Percentiles rank a stretch among this genome's conserved stretches.
phyloP scores from a whole-genome alignment of 2,329 filamentous ascomycete species.

The Cladophialophora carrionii region DNA sequence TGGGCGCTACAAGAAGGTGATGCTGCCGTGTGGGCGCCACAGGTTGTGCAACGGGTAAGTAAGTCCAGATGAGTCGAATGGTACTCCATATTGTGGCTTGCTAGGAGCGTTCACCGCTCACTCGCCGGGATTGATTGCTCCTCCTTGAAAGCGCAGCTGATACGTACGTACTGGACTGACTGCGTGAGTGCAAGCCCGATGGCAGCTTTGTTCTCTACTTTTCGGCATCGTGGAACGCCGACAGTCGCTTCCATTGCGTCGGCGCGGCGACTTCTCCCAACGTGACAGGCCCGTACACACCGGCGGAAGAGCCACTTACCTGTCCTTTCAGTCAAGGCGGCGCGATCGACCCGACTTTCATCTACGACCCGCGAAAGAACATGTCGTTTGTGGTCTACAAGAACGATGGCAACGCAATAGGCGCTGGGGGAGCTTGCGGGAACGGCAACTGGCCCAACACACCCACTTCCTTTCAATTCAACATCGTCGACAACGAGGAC shows the following conservation, averaged over 20 bases:
- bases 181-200: conserved; percentile 32
- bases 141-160: neutral
- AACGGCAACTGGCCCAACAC: conserved; percentile 42
- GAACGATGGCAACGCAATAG: conserved; percentile 61
- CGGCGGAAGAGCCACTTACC: conserved; percentile 48
- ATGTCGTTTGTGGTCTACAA: conserved; percentile 57
- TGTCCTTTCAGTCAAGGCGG: conserved; percentile 58
- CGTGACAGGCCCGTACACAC: conserved; percentile 55
- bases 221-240: conserved; percentile 46
- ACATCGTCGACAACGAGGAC: conserved; percentile 13
- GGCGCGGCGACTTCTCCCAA: conserved; percentile 55
- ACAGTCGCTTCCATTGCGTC: conserved; percentile 56
- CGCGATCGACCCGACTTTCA: conserved; percentile 61
- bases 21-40: conserved; percentile 59
- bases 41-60: conserved; percentile 52
- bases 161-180: neutral
- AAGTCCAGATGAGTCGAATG: too few species aligned
- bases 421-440: conserved; percentile 44
- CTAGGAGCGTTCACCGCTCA: too few species aligned
- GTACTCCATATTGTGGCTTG: too few species aligned
- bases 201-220: conserved; percentile 62
- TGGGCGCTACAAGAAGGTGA: conserved; percentile 54
- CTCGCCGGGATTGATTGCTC: neutral
- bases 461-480: conserved; percentile 34
- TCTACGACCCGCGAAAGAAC: conserved; percentile 52